Evolutionary conservation across 2,329 filamentous ascomycete species (phyloP), one percentile per base, ranked within the genome.

Genomic region (Xylariales sp.): DNA sequence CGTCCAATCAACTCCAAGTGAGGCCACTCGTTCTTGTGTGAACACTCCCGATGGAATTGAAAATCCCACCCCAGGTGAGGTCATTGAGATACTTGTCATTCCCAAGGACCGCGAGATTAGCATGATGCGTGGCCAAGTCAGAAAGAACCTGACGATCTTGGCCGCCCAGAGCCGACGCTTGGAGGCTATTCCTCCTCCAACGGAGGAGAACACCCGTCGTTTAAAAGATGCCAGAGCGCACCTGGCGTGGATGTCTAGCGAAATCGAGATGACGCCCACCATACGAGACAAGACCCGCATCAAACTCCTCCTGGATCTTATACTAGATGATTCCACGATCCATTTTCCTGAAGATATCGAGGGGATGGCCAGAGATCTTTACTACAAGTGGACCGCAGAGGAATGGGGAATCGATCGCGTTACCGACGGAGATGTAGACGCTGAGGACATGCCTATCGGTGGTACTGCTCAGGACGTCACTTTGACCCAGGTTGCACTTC

Each of bases 371-470:
- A 7, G 23, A 25, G 27, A 6, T 2, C 20, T 55, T 6, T 29
- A 41, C 7, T n/a, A 34, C 14, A 49, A 45, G 17, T 55, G 48
- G 44, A 21, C 40, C 6, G 38, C 30, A 2, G 48, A 55, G 18
- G 50, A 51, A 19, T 56, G 52, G 51, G 53, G 50, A 18, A 10
- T 25, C 4, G 48, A 48, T 1, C 43, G 42, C 3, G 44, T 43
- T 11, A 14, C 28, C 3, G 29, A 40, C 2, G 27, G 41, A 15
- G 17, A 24, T 13, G 16, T 23, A n/a, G 6, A 28, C 12, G 12
- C 33, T 13, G 27, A 42, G n/a, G 17, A 24, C 13, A 14, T 23
- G n/a, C 5, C 29, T 12, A 12, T 32, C 13, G 18, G 25, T 8
- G n/a, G 40, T 11, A 13, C 35, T 20, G 13, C 18, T n/a, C 29